Conservation (phyloP, 352 stramenopile genomes). For the Thalassiosira allenii region DNA sequence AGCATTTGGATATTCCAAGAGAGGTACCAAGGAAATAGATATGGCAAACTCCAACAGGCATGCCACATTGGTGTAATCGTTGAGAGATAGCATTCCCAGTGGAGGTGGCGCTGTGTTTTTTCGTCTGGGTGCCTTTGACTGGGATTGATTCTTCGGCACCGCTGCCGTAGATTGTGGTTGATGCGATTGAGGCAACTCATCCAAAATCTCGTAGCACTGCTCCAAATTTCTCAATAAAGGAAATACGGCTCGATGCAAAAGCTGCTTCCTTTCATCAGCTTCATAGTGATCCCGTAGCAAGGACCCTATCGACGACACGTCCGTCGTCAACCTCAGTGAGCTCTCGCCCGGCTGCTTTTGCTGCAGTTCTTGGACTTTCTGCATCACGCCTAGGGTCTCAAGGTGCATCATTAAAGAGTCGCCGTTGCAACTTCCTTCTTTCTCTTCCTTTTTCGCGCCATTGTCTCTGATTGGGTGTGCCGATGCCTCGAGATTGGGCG, state of each 20-base stretch:
- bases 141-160: background rate
- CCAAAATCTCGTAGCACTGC: constrained; percentile 58
- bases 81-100: constrained; percentile 79
- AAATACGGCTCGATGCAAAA: constrained; percentile 46
- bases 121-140: constrained; percentile 22
- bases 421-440: background rate
- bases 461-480: background rate
- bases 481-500: constrained; percentile 12
- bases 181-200: constrained; percentile 37
- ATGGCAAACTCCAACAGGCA: constrained; percentile 80
- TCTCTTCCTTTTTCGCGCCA: background rate
- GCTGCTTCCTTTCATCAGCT: constrained; percentile 45
- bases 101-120: constrained; percentile 61
- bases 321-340: background rate
- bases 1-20: constrained; percentile 59
- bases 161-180: background rate
- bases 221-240: constrained; percentile 57
- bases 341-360: background rate
- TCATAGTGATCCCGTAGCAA: constrained; percentile 29
- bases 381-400: constrained; percentile 27
- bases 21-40: constrained; percentile 71
- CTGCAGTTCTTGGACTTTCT: constrained; percentile 35
- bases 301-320: constrained; percentile 13
- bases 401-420: constrained; percentile 47
- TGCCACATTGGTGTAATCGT: constrained; percentile 85